These are phyloP conservation scores for Cystobasidium onofrii DNA, from an alignment of 768 basidiomycete species.

Conservation along the genomic window DNA sequence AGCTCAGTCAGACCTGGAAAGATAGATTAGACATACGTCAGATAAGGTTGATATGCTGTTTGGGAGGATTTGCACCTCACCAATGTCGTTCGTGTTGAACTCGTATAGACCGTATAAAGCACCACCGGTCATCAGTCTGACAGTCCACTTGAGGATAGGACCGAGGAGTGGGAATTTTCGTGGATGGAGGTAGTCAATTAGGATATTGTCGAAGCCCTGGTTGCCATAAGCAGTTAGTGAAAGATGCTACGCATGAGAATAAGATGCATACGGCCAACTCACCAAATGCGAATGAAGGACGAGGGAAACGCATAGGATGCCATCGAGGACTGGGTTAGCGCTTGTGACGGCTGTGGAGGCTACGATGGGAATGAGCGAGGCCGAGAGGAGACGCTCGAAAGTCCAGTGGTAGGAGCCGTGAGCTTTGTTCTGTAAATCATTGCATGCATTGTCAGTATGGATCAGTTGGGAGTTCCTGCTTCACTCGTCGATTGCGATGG, in stretches of 20 bases:
- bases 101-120: conserved; percentile 86
- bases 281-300: conserved; percentile 95
- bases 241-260: not conserved
- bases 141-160: conserved; percentile 60
- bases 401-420: conserved; percentile 89
- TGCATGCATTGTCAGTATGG: not conserved
- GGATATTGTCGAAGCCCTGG: conserved; percentile 61
- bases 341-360: conserved; percentile 75
- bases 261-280: conserved; percentile 44
- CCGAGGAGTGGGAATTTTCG: conserved; percentile 88
- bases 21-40: not conserved
- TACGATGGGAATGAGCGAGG: conserved; percentile 77
- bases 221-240: not conserved
- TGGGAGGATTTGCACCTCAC: conserved; percentile 51
- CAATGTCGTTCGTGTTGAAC: conserved; percentile 97
- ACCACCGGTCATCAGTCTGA: conserved; percentile 68
- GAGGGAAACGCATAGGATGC: conserved; percentile 73
- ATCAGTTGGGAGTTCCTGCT: too few relatives aligned
- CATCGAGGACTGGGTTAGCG: conserved; percentile 78
- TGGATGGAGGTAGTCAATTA: conserved; percentile 84
- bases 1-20: conserved; percentile 71
- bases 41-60: not conserved
- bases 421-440: conserved; percentile 47
- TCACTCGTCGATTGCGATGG: not conserved
- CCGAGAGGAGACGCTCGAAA: conserved; percentile 86